phyloP scores from a whole-genome alignment of 2,329 filamentous ascomycete genomes.

The Nigrograna mackinnonii region DNA sequence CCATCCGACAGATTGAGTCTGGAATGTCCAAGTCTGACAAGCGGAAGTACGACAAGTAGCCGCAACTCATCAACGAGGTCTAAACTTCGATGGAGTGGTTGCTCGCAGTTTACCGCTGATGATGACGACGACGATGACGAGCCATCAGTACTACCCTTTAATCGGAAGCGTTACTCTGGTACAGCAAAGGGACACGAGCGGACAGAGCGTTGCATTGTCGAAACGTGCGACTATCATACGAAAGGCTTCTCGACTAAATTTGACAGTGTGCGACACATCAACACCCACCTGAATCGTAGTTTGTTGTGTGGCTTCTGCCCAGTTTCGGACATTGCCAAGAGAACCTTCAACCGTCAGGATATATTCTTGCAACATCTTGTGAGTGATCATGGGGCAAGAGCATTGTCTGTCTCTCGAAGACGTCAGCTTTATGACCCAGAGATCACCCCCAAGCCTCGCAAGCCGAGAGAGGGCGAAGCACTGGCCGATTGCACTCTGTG shows the following conservation, averaged over 20 bases:
- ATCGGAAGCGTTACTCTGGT: constrained; percentile 72
- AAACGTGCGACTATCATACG: constrained; percentile 82
- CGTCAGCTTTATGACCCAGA: constrained; percentile 73
- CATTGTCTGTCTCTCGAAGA: constrained; percentile 81
- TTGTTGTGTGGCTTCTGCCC: constrained; percentile 95
- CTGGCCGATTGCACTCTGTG: constrained; percentile 89
- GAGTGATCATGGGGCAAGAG: constrained; percentile 82
- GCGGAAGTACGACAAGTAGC: constrained; percentile 20
- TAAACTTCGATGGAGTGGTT: constrained; percentile 10
- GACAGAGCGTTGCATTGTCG: constrained; percentile 86
- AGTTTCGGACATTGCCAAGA: constrained; percentile 76
- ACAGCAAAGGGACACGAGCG: constrained; percentile 78
- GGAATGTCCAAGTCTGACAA: constrained; percentile 19
- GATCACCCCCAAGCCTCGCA: constrained; percentile 25
- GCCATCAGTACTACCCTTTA: constrained; percentile 57
- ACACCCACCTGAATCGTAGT: constrained; percentile 90
- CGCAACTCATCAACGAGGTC: constrained; percentile 25
- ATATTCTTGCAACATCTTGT: constrained; percentile 90
- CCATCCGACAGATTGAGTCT: background rate
- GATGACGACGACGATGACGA: constrained; percentile 55
- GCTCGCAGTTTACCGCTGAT: constrained; percentile 61
- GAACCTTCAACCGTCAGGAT: constrained; percentile 87
- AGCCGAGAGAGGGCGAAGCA: constrained; percentile 59
- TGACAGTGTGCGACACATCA: constrained; percentile 85
- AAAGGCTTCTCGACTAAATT: constrained; percentile 91